A percentile compares a stretch with the other conserved stretches of the same genome.
Evolutionary conservation across 257 asterid genomes (phyloP).

Genomic region (Haberlea rhodopensis): DNA sequence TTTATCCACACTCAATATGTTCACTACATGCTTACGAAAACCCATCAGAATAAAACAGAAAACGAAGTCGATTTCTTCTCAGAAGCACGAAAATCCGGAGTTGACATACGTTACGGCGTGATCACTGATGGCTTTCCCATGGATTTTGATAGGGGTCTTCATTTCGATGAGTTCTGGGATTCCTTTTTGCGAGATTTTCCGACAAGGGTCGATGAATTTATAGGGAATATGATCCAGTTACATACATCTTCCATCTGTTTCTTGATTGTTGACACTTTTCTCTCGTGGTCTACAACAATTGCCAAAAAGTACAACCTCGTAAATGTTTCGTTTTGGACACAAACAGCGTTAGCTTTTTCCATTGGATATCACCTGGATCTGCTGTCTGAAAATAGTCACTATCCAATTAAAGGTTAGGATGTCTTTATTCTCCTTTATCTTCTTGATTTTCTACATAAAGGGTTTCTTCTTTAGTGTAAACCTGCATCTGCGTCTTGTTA

Average conservation of each 20-base stretch:
- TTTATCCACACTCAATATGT: slow-evolving; percentile 30
- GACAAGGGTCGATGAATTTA: background rate
- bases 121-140: slow-evolving; percentile 3
- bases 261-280: slow-evolving; percentile 1
- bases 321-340: slow-evolving; percentile 26
- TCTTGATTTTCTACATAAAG: too few relatives aligned
- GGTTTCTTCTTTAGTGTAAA: too few relatives aligned
- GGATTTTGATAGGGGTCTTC: background rate
- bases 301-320: slow-evolving; percentile 20
- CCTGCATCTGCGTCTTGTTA: too few relatives aligned
- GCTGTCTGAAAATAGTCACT: slow-evolving; percentile 8
- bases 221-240: background rate
- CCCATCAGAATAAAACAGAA: background rate
- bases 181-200: slow-evolving; percentile 9
- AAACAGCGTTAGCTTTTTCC: background rate
- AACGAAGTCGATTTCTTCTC: background rate
- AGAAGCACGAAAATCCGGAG: background rate
- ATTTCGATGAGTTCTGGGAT: background rate
- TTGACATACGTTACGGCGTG: slow-evolving; percentile 2
- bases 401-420: background rate
- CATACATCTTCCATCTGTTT: background rate
- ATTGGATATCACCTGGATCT: slow-evolving; percentile 22
- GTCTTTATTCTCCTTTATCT: too few relatives aligned
- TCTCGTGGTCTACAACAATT: slow-evolving; percentile 7
- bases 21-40: slow-evolving; percentile 27